phyloP scores from a whole-genome alignment of 2,329 filamentous ascomycete species.

The Neurospora sp. region DNA sequence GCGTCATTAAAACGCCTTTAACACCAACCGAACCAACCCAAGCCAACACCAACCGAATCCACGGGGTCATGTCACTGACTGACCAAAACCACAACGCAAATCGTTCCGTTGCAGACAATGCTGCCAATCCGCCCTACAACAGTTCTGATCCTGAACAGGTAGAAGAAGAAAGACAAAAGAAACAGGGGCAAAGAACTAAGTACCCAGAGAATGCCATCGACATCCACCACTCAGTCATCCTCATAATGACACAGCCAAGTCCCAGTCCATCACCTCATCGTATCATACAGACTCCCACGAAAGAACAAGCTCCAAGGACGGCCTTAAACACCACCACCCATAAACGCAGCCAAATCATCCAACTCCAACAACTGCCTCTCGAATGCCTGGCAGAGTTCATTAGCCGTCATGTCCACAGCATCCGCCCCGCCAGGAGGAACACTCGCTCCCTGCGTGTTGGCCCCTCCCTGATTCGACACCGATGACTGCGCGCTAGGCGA shows the following conservation, averaged over 20 bases:
- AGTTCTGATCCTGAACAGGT: not conserved
- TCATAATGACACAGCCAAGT: not conserved
- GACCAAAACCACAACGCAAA: not conserved
- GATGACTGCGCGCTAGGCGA: conserved; percentile 23
- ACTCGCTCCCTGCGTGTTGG: not conserved
- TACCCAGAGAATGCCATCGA: not conserved
- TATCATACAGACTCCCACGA: not conserved
- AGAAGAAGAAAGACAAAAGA: conserved; percentile 1
- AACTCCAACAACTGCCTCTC: conserved; percentile 51
- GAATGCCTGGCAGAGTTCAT: conserved; percentile 48
- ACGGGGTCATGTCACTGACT: not conserved
- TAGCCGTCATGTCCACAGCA: conserved; percentile 44
- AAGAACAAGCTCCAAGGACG: not conserved
- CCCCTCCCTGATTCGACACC: conserved; percentile 15
- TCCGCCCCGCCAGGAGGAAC: conserved; percentile 17
- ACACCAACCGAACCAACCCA: not conserved
- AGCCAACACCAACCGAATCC: not conserved
- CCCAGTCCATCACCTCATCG: not conserved
- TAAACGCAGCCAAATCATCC: conserved; percentile 52
- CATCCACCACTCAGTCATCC: not conserved
- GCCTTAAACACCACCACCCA: conserved; percentile 49
- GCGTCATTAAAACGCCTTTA: not conserved
- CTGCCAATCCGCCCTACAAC: not conserved
- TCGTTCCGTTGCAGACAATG: not conserved
- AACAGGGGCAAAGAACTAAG: not conserved